phyloP scores from a whole-genome alignment of 2,329 filamentous ascomycete species.

The Phaeosphaeriaceae sp. region DNA sequence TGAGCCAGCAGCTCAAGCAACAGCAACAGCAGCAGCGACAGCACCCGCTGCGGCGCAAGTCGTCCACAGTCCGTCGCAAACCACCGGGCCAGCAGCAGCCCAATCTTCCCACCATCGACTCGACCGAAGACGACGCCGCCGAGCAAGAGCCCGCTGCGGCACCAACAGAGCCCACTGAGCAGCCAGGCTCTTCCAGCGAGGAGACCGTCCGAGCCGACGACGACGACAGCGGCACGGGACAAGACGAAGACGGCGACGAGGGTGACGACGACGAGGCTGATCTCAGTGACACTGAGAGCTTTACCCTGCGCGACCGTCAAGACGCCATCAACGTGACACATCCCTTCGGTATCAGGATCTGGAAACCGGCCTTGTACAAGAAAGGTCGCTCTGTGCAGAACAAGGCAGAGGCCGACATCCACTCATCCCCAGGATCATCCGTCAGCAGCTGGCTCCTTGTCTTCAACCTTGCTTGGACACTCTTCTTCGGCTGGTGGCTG shows the following conservation, averaged over 20 bases:
- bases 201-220: constrained; percentile 49
- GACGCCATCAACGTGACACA: constrained; percentile 98
- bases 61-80: constrained; percentile 60
- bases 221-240: constrained; percentile 57
- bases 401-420: constrained; percentile 94
- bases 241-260: constrained; percentile 67
- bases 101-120: constrained; percentile 57
- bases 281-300: constrained; percentile 93
- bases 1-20: constrained; percentile 34
- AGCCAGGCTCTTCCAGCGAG: constrained; percentile 42
- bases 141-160: constrained; percentile 43
- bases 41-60: constrained; percentile 55
- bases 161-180: constrained; percentile 29
- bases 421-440: constrained; percentile 87
- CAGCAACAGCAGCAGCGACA: constrained; percentile 33
- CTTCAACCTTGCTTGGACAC: constrained; percentile 89
- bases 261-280: constrained; percentile 74
- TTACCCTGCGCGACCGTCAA: constrained; percentile 95
- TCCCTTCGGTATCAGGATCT: constrained; percentile 97
- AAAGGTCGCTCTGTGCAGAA: constrained; percentile 96
- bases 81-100: constrained; percentile 54
- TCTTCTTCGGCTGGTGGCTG: constrained; percentile 97
- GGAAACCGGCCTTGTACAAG: constrained; percentile 98
- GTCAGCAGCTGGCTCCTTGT: constrained; percentile 85
- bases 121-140: constrained; percentile 53